Percentiles rank a stretch among this genome's conserved stretches.
phyloP scores from a whole-genome alignment of 202 grass and related monocot species.

The Eragrostis tef region DNA sequence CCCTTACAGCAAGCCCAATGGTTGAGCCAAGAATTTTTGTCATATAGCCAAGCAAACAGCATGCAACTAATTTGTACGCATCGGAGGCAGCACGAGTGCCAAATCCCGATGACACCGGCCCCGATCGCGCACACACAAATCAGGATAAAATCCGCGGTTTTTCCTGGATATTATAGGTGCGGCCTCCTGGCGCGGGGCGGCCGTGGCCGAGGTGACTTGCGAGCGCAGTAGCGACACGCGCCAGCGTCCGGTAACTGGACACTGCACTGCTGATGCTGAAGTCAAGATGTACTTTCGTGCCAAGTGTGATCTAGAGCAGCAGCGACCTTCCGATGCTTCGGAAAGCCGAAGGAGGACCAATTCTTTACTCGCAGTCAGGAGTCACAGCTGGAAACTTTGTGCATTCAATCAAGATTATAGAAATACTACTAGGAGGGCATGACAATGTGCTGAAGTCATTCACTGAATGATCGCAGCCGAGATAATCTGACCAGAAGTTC shows the following conservation, averaged over 20 bases:
- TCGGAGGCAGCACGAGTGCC: constrained; percentile 6
- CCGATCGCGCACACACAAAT: not conserved
- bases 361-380: constrained; percentile 8
- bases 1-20: constrained; percentile 12
- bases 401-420: not conserved
- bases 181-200: not conserved
- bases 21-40: no score
- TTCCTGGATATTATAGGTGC: not conserved
- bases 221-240: not conserved
- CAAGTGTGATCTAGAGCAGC: not conserved
- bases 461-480: not conserved
- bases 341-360: not conserved
- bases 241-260: no score
- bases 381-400: not conserved
- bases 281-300: not conserved
- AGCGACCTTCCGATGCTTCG: not conserved
- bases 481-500: not conserved
- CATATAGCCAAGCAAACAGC: no score
- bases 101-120: not conserved
- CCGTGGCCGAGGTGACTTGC: not conserved
- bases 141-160: constrained; percentile 36
- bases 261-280: no score
- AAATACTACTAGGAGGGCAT: not conserved
- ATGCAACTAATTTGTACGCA: not conserved
- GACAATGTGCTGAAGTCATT: not conserved